A percentile compares a stretch with the other conserved stretches of the same genome.
Conservation (phyloP, 2,329 filamentous ascomycete genomes). For the Elsinoe ampelina region DNA sequence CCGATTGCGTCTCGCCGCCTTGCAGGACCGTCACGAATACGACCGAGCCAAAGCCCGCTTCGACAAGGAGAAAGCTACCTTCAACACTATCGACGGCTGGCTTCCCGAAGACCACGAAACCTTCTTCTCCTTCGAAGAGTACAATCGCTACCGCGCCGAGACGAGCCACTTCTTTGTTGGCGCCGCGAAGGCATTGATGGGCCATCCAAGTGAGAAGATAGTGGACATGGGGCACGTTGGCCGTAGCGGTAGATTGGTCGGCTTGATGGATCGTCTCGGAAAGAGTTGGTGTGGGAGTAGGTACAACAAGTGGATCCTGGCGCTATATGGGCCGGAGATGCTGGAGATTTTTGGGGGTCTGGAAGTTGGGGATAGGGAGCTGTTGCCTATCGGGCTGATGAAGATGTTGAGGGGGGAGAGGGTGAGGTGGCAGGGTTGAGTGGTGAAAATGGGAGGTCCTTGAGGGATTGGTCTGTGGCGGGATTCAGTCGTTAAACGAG, state of each 20-base stretch:
- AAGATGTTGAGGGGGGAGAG: slow-evolving; percentile 21
- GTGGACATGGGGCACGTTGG: slow-evolving; percentile 22
- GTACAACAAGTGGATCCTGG: slow-evolving; percentile 41
- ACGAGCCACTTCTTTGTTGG: slow-evolving; percentile 26
- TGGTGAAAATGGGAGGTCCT: not conserved
- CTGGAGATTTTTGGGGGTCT: slow-evolving; percentile 21
- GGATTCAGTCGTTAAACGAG: not conserved
- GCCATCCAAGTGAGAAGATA: slow-evolving; percentile 24
- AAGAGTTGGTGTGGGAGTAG: slow-evolving; percentile 20
- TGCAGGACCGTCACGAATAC: slow-evolving; percentile 28
- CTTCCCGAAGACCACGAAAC: slow-evolving; percentile 25
- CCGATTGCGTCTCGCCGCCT: not conserved
- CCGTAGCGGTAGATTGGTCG: slow-evolving; percentile 16
- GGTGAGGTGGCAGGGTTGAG: slow-evolving; percentile 22
- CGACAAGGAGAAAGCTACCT: slow-evolving; percentile 20
- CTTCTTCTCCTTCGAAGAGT: slow-evolving; percentile 41
- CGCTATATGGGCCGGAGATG: slow-evolving; percentile 22
- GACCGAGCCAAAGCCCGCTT: slow-evolving; percentile 25
- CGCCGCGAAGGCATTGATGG: slow-evolving; percentile 31
- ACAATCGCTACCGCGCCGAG: slow-evolving; percentile 33
- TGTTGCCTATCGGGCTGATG: slow-evolving; percentile 23
- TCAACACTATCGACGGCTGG: slow-evolving; percentile 16
- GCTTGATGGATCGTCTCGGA: slow-evolving; percentile 9
- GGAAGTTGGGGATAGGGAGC: slow-evolving; percentile 21
- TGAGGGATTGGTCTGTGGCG: not conserved